phyloP scores from a whole-genome alignment of 2,329 filamentous ascomycete species.

The Dothistroma pini region DNA sequence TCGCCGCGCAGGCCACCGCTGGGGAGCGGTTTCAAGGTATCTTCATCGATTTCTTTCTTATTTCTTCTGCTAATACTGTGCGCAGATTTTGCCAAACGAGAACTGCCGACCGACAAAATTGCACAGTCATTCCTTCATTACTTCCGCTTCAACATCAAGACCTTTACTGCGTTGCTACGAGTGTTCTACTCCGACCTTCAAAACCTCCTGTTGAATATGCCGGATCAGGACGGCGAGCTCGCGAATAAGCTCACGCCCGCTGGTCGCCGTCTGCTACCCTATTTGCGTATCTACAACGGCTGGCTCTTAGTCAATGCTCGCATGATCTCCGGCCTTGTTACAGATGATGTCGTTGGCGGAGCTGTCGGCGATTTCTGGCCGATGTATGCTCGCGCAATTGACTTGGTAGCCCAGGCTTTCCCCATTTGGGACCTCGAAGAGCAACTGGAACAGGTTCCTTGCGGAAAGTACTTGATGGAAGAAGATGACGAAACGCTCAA shows the following conservation, averaged over 20 bases:
- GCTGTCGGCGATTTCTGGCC: slow-evolving; percentile 62
- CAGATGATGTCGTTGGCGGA: slow-evolving; percentile 53
- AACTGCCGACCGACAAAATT: slow-evolving; percentile 24
- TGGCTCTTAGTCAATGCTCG: slow-evolving; percentile 60
- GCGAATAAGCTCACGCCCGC: slow-evolving; percentile 21
- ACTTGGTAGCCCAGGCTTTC: slow-evolving; percentile 55
- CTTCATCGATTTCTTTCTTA: slow-evolving; percentile 11
- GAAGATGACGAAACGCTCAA: slow-evolving; percentile 66
- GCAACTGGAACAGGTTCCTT: slow-evolving; percentile 34
- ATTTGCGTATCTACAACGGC: slow-evolving; percentile 63
- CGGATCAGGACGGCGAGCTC: slow-evolving; percentile 46
- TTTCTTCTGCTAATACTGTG: not conserved
- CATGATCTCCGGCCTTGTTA: slow-evolving; percentile 52
- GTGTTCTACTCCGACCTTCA: slow-evolving; percentile 67
- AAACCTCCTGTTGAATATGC: slow-evolving; percentile 40
- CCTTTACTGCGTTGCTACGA: slow-evolving; percentile 68
- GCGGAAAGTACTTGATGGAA: slow-evolving; percentile 60
- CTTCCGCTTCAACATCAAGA: slow-evolving; percentile 73
- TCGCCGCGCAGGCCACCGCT: slow-evolving; percentile 76
- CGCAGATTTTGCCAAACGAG: not conserved
- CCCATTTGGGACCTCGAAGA: slow-evolving; percentile 51
- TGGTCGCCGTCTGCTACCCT: slow-evolving; percentile 55
- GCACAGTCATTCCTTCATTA: slow-evolving; percentile 56
- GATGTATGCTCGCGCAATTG: slow-evolving; percentile 60
- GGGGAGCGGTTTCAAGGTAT: slow-evolving; percentile 57